Base-by-base conservation (phyloP, 2,329 filamentous ascomycete genomes). In the Kalmusia sp. region DNA sequence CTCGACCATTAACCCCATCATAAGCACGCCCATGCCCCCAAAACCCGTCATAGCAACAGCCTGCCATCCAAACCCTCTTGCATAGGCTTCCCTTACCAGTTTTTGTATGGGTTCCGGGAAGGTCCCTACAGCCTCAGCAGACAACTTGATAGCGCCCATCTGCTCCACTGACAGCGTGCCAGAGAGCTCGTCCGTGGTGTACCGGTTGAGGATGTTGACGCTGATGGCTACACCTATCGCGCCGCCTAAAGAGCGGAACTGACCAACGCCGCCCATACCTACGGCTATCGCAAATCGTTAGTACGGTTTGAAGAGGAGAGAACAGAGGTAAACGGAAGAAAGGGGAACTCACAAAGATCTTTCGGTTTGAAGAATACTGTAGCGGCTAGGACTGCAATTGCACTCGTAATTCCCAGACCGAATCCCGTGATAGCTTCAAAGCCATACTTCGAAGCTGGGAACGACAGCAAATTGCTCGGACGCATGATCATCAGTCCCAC, bases 361-460 rank as follows among this genome's bases (percentile, higher is more conserved):
- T 21, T 8, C 3, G 37, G 19, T 5, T 25, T 25, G 28, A 50
- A 50, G 24, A 15, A 30, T 9, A 50, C 15, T 21, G 31, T 12
- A 8, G 38, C 35, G 3, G 47, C 12, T 6, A 50, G 28, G 3
- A 51, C 28, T 6, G 35, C 24, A 14, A 33, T 30, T 2, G 49
- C 24, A 4, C 21, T 22, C 1, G 27, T 50, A 17, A 41, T 25
- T 5, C 28, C 38, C 7, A 35, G 33, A 4, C 47, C 47, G 17
- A 55, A 51, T 1, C 37, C 47, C 4, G 33, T 28, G 12, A 55
- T 21, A 14, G 24, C 41, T 24, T 47, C 35, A 17, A 45, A 45
- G 15, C 30, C 28, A 24, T 52, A 48, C 4, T 24, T 21, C n/a
- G 11, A 25, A 11, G 25, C 22, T 11, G 25, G 22, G 27, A 21